Evolutionary conservation across 2,329 filamentous ascomycete genomes (phyloP).

Genomic region (Colletotrichum eremochloae): DNA sequence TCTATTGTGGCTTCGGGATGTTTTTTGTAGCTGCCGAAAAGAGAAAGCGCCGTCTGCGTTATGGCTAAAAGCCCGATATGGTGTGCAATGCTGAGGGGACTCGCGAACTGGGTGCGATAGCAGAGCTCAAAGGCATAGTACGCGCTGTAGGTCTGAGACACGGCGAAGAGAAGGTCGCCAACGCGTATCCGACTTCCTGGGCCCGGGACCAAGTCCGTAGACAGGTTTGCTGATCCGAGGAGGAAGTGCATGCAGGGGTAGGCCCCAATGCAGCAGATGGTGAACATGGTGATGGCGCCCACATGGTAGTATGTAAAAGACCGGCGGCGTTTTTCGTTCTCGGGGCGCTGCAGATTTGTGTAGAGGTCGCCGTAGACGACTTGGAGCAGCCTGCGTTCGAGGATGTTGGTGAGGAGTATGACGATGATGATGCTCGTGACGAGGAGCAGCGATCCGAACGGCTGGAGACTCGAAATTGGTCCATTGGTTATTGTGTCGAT

Average conservation of each 20-base stretch:
- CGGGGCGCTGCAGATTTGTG: slow-evolving; percentile 20
- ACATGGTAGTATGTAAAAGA: slow-evolving; percentile 43
- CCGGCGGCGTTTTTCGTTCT: slow-evolving; percentile 38
- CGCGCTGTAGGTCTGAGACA: slow-evolving; percentile 39
- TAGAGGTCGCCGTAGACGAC: slow-evolving; percentile 35
- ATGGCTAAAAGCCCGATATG: slow-evolving; percentile 41
- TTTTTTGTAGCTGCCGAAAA: slow-evolving; percentile 30
- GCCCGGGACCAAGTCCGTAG: slow-evolving; percentile 21
- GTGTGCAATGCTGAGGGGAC: slow-evolving; percentile 41
- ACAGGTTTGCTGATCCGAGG: slow-evolving; percentile 12
- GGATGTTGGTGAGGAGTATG: slow-evolving; percentile 36
- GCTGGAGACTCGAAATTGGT: slow-evolving; percentile 25
- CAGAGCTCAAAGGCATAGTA: slow-evolving; percentile 44
- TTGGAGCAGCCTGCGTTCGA: slow-evolving; percentile 39
- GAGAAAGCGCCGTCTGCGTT: slow-evolving; percentile 37
- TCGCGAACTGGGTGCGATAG: slow-evolving; percentile 41
- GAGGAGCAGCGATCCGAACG: slow-evolving; percentile 39
- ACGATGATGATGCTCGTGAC: slow-evolving; percentile 34
- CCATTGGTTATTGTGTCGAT: slow-evolving; percentile 37
- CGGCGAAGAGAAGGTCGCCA: slow-evolving; percentile 40
- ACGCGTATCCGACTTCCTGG: slow-evolving; percentile 28
- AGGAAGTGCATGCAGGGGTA: slow-evolving; percentile 40
- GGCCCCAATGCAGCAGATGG: slow-evolving; percentile 32
- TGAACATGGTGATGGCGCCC: slow-evolving; percentile 37
- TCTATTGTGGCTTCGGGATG: slow-evolving; percentile 37